phyloP scores from a whole-genome alignment of 2,329 filamentous ascomycete genomes.

The Monilinia fructigena region DNA sequence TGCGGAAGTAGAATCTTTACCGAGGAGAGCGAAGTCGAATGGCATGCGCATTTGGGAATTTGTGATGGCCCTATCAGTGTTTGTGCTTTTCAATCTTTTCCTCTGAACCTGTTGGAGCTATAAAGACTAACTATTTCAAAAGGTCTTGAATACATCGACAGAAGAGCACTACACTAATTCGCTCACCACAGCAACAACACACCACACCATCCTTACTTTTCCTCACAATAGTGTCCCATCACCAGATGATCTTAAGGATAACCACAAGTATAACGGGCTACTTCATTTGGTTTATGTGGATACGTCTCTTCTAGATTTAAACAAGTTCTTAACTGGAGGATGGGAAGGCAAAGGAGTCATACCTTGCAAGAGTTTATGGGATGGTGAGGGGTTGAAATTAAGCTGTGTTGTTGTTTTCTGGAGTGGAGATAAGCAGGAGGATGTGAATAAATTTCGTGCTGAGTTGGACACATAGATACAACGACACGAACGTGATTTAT shows the following conservation, averaged over 20 bases:
- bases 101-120: not conserved
- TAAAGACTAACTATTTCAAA: not conserved
- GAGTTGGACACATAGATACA: not conserved
- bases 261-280: not conserved
- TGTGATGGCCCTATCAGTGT: constrained; percentile 27
- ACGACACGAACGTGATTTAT: not conserved
- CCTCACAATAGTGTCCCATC: not conserved
- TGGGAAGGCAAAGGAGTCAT: constrained; percentile 37
- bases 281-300: constrained; percentile 17
- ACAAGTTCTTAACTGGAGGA: not conserved
- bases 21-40: constrained; percentile 77
- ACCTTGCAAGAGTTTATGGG: constrained; percentile 48
- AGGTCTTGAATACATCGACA: constrained; percentile 15
- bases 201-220: constrained; percentile 1
- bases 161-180: not conserved
- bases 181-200: constrained; percentile 21
- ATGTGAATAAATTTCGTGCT: not conserved
- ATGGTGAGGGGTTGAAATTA: constrained; percentile 41
- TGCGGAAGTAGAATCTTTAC: constrained; percentile 73
- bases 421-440: not conserved
- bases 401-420: constrained; percentile 14
- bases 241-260: constrained; percentile 20
- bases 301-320: constrained; percentile 13
- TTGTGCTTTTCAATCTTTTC: not conserved
- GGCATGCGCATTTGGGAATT: constrained; percentile 70